Evolutionary conservation across 2,329 filamentous ascomycete species (phyloP), one percentile per base, ranked within the genome.

Genomic region (Arthrobotrys musiformis): DNA sequence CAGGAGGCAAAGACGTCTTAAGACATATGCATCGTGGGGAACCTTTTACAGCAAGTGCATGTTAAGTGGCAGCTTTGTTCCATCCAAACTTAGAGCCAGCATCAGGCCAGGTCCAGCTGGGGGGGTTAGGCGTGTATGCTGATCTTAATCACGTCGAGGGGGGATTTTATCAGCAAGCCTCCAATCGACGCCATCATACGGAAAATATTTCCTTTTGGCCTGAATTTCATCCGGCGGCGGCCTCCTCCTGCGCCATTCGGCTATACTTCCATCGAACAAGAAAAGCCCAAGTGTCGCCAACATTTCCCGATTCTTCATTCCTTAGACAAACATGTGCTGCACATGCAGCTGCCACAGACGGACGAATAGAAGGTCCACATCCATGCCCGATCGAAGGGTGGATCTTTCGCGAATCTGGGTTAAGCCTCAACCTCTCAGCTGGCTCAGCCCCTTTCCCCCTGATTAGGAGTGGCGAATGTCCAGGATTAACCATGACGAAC

Each of bases 341-440:
- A 61, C 37, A 58, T 76, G 64, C 70, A 76, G 70, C 44, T 60
- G 64, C 58, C 63, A 56, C 44, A 40, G 54, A 40, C 35, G 70
- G 64, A 69, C 70, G 63, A 76, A 77, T 77, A 46, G 61, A 42
- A 67, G 33, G 33, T 30, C 40, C 26, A 42, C 33, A 15, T 42
- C 61, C n/a, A 28, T 13, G 37, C 66, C 64, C 66, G 64, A 70
- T 70, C 73, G 67, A 64, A 37, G 35, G 56, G 66, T 66, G 52
- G 66, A 67, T 54, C 60, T 61, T 61, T 69, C 73, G 73, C 73
- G 66, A 66, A 70, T 66, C 66, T 70, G 48, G 66, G 46, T 70
- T 50, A 70, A 70, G 73, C 73, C 73, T 77, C 73, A 77, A 67
- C 73, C 44, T 54, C 63, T 77, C 73, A 77, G 73, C 73, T 77